Conservation (phyloP, 768 basidiomycete species). For the Lactarius pseudohatsudake region DNA sequence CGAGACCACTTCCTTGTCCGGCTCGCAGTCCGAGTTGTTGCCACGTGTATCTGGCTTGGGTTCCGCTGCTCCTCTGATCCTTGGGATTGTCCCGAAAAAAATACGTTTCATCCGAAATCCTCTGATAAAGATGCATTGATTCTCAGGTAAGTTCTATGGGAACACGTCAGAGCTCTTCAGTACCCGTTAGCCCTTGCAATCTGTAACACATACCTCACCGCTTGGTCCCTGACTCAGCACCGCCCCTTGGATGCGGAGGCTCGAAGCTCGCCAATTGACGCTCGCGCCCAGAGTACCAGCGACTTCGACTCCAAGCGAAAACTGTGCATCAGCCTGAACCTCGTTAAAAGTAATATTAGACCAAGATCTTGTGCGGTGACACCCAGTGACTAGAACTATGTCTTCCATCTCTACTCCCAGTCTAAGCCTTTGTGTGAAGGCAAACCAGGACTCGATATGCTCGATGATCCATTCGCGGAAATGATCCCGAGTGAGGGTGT, state of each 20-base stretch:
- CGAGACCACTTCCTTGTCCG: neutral
- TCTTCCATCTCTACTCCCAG: neutral
- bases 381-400: neutral
- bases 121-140: neutral
- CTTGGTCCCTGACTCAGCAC: neutral
- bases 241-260: neutral
- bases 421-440: neutral
- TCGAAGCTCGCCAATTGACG: neutral
- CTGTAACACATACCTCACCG: too few species aligned
- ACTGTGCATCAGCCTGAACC: too few species aligned
- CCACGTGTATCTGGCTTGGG: neutral
- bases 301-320: neutral
- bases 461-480: neutral
- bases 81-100: too few species aligned
- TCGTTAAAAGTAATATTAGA: neutral
- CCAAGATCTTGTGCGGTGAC: neutral
- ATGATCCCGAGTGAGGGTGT: too few species aligned
- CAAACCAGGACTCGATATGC: neutral
- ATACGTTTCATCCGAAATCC: too few species aligned
- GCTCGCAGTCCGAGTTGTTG: neutral
- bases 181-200: too few species aligned
- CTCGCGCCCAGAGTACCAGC: neutral
- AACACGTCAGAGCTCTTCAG: neutral
- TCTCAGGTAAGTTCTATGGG: neutral
- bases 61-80: neutral